Evolutionary conservation across 495 filamentous ascomycete species (phyloP).

Genomic region (Daldinia vernicosa): DNA sequence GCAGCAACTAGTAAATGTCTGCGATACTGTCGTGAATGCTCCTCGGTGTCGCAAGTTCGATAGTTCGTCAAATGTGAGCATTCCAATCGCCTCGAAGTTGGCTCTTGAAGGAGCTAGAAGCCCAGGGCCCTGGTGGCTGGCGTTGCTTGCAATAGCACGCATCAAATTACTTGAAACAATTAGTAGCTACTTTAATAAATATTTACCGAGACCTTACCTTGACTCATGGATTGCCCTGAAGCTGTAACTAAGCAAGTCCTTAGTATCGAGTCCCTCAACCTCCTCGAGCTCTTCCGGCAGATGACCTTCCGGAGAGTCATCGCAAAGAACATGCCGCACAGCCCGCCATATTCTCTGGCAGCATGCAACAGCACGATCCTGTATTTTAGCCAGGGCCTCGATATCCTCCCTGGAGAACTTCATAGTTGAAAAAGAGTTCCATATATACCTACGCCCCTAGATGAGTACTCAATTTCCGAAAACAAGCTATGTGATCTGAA

Average conservation of each 20-base stretch:
- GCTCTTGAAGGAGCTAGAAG: constrained; percentile 50
- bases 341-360: constrained; percentile 75
- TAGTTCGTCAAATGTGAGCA: constrained; percentile 80
- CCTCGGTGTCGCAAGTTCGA: constrained; percentile 87
- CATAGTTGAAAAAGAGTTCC: constrained; percentile 51
- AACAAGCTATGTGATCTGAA: not conserved
- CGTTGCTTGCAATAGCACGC: constrained; percentile 62
- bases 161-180: constrained; percentile 60
- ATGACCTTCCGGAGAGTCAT: constrained; percentile 91
- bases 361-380: constrained; percentile 63
- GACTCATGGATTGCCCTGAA: constrained; percentile 93
- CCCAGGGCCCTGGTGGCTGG: constrained; percentile 44
- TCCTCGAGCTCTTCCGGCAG: constrained; percentile 76
- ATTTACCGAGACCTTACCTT: constrained; percentile 60
- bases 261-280: constrained; percentile 74
- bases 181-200: constrained; percentile 25
- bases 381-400: constrained; percentile 52
- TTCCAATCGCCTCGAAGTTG: constrained; percentile 67
- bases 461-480: constrained; percentile 27
- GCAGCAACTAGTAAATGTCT: constrained; percentile 85
- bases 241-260: constrained; percentile 89
- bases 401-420: constrained; percentile 49
- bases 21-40: constrained; percentile 91
- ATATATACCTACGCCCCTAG: constrained; percentile 49
- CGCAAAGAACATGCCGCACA: constrained; percentile 80